Evolutionary conservation across 1,139 yeast species (phyloP).

Genomic region (Pichia sp.): DNA sequence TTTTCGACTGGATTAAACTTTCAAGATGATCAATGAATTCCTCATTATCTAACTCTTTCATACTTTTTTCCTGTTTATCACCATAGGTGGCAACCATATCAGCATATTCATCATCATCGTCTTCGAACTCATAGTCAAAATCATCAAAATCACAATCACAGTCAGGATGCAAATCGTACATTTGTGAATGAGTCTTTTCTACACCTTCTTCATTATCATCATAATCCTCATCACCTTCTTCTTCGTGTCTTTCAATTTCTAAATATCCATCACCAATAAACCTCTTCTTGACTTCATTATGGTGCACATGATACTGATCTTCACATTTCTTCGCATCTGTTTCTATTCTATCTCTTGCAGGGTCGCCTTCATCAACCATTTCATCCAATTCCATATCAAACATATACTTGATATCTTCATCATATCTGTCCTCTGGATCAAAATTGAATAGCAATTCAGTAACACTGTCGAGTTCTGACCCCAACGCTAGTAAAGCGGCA

Average conservation of each 20-base stretch:
- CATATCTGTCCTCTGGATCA: conserved; percentile 66
- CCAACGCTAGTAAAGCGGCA: conserved; percentile 44
- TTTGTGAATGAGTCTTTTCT: conserved; percentile 10
- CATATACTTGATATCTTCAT: conserved; percentile 70
- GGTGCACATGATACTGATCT: conserved; percentile 12
- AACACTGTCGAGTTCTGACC: conserved; percentile 44
- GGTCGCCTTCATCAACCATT: conserved; percentile 23
- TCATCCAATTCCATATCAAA: conserved; percentile 57
- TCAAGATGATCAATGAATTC: neutral
- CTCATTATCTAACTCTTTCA: conserved; percentile 2
- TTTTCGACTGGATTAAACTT: neutral
- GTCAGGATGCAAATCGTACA: conserved; percentile 29
- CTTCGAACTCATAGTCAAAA: conserved; percentile 14
- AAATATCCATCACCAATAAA: conserved; percentile 15
- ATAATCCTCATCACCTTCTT: neutral
- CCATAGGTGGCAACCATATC: conserved; percentile 12
- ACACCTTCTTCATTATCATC: conserved; percentile 11
- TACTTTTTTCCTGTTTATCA: conserved; percentile 8
- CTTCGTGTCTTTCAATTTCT: conserved; percentile 14
- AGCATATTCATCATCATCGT: conserved; percentile 12
- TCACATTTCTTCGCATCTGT: neutral
- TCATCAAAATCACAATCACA: conserved; percentile 28
- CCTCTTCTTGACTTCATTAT: conserved; percentile 13
- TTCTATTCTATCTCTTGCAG: conserved; percentile 22
- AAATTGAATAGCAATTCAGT: conserved; percentile 55